phyloP scores from a whole-genome alignment of 441 rosid genomes.

The Codiaeum variegatum region DNA sequence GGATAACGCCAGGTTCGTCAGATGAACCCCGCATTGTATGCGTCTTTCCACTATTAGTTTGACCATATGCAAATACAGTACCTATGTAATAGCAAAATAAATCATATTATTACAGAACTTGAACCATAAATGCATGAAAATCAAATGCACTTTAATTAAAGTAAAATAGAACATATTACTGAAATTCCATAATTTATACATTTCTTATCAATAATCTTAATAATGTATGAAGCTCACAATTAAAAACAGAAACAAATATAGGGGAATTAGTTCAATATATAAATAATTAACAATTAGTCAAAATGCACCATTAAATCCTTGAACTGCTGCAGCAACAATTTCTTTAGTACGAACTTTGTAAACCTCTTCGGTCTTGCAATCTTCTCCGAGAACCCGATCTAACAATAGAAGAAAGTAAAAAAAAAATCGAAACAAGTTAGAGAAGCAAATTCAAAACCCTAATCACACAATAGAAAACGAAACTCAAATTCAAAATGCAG shows the following conservation, averaged over 20 bases:
- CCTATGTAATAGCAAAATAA: constrained; percentile 34
- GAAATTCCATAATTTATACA: not conserved
- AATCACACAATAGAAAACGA: not conserved
- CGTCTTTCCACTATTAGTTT: constrained; percentile 94
- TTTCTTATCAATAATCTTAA: too few relatives aligned
- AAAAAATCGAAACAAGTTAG: not conserved
- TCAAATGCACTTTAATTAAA: not conserved
- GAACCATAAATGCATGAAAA: not conserved
- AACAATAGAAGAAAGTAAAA: not conserved
- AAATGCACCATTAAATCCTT: constrained; percentile 74
- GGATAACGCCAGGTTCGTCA: constrained; percentile 84
- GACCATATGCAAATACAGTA: constrained; percentile 95
- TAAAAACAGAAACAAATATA: not conserved
- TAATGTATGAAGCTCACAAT: too few relatives aligned
- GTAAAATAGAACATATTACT: not conserved
- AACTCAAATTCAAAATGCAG: not conserved
- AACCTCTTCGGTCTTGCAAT: constrained; percentile 58
- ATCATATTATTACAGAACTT: too few relatives aligned
- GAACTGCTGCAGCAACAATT: constrained; percentile 75
- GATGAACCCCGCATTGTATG: constrained; percentile 89
- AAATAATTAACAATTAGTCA: not conserved
- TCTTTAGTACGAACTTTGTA: constrained; percentile 74
- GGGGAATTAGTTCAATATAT: not conserved
- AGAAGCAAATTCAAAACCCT: not conserved
- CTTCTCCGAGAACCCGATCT: constrained; percentile 72